Base-by-base conservation (phyloP, 208 protist species). In the Acanthamoeba triangularis region DNA sequence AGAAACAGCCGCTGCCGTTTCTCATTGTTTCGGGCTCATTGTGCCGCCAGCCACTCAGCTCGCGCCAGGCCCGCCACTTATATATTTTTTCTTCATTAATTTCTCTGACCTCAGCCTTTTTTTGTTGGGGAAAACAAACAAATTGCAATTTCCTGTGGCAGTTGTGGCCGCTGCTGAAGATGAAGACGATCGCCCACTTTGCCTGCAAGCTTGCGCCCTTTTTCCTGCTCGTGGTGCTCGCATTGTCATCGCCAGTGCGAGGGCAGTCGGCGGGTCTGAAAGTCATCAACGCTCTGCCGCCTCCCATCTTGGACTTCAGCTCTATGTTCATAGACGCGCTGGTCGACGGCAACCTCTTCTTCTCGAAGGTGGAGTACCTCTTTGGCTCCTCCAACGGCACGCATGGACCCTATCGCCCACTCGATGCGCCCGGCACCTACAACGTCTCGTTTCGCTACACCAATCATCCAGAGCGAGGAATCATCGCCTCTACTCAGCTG, bases 331-430 rank as follows among this genome's bases (percentile, higher is more conserved):
- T 85, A 6, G 76, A 85, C 41, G 76, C 54, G 8, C 30, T 85
- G 14, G 47, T 85, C 35, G 25, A 85, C 41, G 76, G 76, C 76
- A 28, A 8, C 28, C 25, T 56, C 23, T 10, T 85, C 76, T 30
- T 59, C 35, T 85, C 76, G 41, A 6, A 20, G 6, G 44, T 85
- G 8, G 41, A 85, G 76, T 85, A 59, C 41, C 76, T 85, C 41
- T 59, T 85, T 8, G 76, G 76, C 44, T 56, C 74, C 74, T 33
- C 76, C 8, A 56, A 85, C 76, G 76, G 72, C 72, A 82, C 7
- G 1, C 7, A 72, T 11, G 65, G 72, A 10, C 35, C 35, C 33
- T 82, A 82, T 30, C 25, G 18, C 20, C 72, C 41, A 14, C 35
- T 85, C 41, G 20, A 56, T 56, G 23, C 47, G 2, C 76, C 41